These are phyloP conservation scores for Amylocarpus encephaloides DNA, from an alignment of 2,329 filamentous ascomycete genomes.

Conservation along the genomic window DNA sequence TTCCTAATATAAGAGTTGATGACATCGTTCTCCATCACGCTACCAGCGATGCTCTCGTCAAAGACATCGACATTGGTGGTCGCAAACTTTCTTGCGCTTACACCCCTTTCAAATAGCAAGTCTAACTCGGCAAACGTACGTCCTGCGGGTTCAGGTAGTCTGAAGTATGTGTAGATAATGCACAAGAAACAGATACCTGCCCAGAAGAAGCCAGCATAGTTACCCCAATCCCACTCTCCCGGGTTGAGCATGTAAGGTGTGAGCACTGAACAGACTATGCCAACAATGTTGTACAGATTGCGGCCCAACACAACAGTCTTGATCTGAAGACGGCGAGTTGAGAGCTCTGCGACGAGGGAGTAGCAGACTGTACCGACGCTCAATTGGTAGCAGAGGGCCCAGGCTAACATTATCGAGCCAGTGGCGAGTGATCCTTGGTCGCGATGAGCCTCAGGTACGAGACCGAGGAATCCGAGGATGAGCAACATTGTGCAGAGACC, in stretches of 20 bases:
- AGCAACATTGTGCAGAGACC: conserved; percentile 56
- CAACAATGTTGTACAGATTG: conserved; percentile 65
- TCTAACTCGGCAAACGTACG: conserved; percentile 84
- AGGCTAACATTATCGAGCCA: conserved; percentile 66
- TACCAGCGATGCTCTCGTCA: conserved; percentile 19
- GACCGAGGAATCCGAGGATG: conserved; percentile 66
- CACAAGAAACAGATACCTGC: conserved; percentile 55
- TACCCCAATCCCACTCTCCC: conserved; percentile 78
- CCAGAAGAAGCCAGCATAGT: conserved; percentile 72
- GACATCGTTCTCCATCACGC: conserved; percentile 20
- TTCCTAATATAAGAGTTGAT: conserved; percentile 39
- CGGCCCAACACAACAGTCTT: conserved; percentile 87
- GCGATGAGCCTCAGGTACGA: conserved; percentile 24
- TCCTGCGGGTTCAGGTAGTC: conserved; percentile 72
- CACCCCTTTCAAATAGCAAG: conserved; percentile 68
- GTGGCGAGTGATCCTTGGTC: conserved; percentile 25
- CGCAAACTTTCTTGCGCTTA: conserved; percentile 39
- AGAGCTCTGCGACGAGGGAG: conserved; percentile 79
- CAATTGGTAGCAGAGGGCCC: conserved; percentile 78
- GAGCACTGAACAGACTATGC: conserved; percentile 73
- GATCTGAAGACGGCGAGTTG: conserved; percentile 75
- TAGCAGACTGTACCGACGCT: conserved; percentile 87
- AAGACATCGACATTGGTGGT: conserved; percentile 29
- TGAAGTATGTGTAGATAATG: conserved; percentile 69
- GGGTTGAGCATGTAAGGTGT: conserved; percentile 94